Evolutionary conservation across 768 basidiomycete species (phyloP), one percentile per base, ranked within the genome.

Genomic region (Termitomyces sp.): DNA sequence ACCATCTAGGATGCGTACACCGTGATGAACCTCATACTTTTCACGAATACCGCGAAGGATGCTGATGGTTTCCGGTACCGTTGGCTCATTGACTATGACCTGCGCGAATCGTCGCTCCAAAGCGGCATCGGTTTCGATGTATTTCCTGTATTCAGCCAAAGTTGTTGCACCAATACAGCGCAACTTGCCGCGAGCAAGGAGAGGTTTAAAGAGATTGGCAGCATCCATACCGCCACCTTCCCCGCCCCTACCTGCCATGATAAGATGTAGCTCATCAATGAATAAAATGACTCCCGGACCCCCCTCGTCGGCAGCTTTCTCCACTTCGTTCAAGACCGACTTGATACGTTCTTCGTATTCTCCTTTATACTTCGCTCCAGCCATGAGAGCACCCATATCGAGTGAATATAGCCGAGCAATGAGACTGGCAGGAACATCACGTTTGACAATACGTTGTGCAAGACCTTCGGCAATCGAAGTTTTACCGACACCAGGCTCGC

Each of bases 341-440:
- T 97, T 98, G 73, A 98, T 85, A 38, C 95, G 89, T 68, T 98
- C 95, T 72, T 98, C 95, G 70, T 94, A 99, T 72, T 98, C 94
- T 39, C 80, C 96, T 66, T 94, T 95, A 76, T 93, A 94, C 67
- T 89, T 89, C 18, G 89, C 89, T 38, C 90, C 89, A 12, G 93
- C 93, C 89, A 94, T 94, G 52, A 98, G 81, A 1, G 94, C 92
- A 58, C 95, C 95, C 89, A 97, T 91, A 66, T 97, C 95, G 31
- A 98, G 79, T 6, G 92, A 88, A 68, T 82, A 94, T 12, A 95
- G 76, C 9, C 89, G 83, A 3, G 83, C 81, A 46, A 93, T 77
- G 27, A 95, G 72, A 62, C 77, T 80, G 22, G 80, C 78, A 20
- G 93, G 93, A 7, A 94, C 92, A 70, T 98, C 95, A 46, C 94